These are phyloP conservation scores for Macrolepiota albuminosa DNA, from an alignment of 768 basidiomycete species.

Conservation along the genomic window DNA sequence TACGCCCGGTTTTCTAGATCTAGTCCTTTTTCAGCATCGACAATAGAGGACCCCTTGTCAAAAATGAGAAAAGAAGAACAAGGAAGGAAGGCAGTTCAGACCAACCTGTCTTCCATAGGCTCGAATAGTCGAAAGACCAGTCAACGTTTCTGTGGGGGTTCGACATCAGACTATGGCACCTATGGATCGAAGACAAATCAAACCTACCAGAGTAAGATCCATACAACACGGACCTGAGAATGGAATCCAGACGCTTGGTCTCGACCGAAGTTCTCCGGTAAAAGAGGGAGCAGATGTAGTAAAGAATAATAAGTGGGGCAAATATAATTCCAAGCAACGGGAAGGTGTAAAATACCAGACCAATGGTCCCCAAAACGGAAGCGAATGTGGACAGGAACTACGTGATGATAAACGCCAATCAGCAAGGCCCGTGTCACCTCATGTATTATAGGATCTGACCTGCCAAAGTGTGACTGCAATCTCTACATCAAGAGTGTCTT, in stretches of 20 bases:
- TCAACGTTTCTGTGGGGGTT: constrained; percentile 44
- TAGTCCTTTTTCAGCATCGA: constrained; percentile 46
- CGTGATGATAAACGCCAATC: neutral
- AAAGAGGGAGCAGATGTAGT: constrained; percentile 48
- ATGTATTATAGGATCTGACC: constrained; percentile 20
- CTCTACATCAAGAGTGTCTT: constrained; percentile 51
- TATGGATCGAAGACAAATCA: neutral
- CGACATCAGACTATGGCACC: neutral
- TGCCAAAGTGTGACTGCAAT: constrained; percentile 44
- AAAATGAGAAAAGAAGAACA: neutral
- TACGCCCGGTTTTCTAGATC: constrained; percentile 61
- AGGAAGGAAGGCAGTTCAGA: neutral
- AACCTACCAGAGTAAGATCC: constrained; percentile 49
- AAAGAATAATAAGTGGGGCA: constrained; percentile 45
- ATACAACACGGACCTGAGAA: constrained; percentile 55
- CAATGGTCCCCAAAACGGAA: constrained; percentile 50
- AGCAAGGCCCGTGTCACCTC: neutral
- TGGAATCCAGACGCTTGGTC: constrained; percentile 59
- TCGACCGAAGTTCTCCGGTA: constrained; percentile 62
- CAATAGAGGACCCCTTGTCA: constrained; percentile 40
- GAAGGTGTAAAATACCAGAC: constrained; percentile 61
- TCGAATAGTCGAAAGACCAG: constrained; percentile 59
- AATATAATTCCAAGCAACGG: constrained; percentile 65
- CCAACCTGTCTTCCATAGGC: constrained; percentile 53
- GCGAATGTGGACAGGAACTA: constrained; percentile 37